Evolutionary conservation across 169 alveolate genomes (phyloP).

Genomic region (Plasmodium ovale): DNA sequence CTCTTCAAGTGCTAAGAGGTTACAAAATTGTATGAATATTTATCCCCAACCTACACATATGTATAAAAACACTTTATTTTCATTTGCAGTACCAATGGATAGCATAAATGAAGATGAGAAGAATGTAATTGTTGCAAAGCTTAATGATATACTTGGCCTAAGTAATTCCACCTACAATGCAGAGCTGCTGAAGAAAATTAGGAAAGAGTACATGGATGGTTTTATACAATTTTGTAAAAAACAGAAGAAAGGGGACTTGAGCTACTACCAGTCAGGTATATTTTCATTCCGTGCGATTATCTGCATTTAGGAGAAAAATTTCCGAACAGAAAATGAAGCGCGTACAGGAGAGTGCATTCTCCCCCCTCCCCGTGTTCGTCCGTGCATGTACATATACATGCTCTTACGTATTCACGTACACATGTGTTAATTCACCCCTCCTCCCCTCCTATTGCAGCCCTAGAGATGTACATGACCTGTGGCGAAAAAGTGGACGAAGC

Average conservation of each 20-base stretch:
- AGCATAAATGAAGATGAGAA: constrained; percentile 1
- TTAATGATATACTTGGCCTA: constrained; percentile 26
- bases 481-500: constrained; percentile 34
- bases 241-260: constrained; percentile 55
- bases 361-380: background rate
- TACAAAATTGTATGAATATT: too few species aligned
- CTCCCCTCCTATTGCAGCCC: constrained; percentile 13
- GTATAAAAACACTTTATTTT: background rate
- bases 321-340: too few species aligned
- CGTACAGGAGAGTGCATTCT: too few species aligned
- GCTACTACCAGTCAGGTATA: constrained; percentile 58
- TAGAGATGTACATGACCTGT: constrained; percentile 42
- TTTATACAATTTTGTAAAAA: constrained; percentile 38
- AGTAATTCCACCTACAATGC: constrained; percentile 10
- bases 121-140: constrained; percentile 29
- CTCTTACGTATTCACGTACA: background rate
- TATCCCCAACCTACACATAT: too few species aligned
- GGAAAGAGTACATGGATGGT: constrained; percentile 38
- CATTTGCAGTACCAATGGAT: constrained; percentile 20
- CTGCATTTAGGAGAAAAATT: background rate
- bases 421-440: background rate
- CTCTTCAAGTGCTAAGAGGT: too few species aligned
- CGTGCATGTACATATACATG: background rate
- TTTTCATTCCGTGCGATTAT: background rate
- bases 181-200: constrained; percentile 15